Conservation (phyloP, 2,329 filamentous ascomycete species). For the Tolypocladium capitatum region DNA sequence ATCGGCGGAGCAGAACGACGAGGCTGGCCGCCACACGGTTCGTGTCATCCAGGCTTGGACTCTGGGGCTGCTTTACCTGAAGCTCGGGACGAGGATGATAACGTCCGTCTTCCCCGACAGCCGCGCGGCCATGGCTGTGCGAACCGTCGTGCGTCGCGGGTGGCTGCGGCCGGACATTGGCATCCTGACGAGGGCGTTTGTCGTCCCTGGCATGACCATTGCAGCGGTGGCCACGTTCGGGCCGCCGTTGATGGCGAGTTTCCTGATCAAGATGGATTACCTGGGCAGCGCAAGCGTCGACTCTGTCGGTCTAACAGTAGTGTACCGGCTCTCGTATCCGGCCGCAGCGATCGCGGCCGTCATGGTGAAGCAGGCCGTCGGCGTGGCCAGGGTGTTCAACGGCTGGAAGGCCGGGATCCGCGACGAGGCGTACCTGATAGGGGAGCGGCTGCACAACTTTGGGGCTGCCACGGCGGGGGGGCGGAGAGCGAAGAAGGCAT, state of each 20-base stretch:
- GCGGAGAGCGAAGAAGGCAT: slow-evolving; percentile 20
- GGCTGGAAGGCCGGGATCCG: slow-evolving; percentile 71
- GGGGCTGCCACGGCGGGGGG: slow-evolving; percentile 34
- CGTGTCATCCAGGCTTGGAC: slow-evolving; percentile 92
- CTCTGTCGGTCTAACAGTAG: slow-evolving; percentile 18
- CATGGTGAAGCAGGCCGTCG: slow-evolving; percentile 27
- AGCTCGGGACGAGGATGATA: slow-evolving; percentile 60
- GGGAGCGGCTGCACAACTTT: slow-evolving; percentile 90
- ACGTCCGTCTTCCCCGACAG: slow-evolving; percentile 54
- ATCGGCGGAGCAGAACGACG: slow-evolving; percentile 9
- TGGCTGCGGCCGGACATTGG: slow-evolving; percentile 67
- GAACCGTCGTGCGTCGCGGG: slow-evolving; percentile 59
- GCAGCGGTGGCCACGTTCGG: slow-evolving; percentile 47
- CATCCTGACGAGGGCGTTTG: slow-evolving; percentile 72
- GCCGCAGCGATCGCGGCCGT: slow-evolving; percentile 37
- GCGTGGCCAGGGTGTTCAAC: slow-evolving; percentile 48
- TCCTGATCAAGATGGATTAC: slow-evolving; percentile 13
- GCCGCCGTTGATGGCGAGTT: slow-evolving; percentile 46
- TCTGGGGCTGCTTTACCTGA: slow-evolving; percentile 78
- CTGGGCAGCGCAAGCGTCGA: slow-evolving; percentile 8
- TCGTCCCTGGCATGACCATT: slow-evolving; percentile 60
- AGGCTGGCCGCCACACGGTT: slow-evolving; percentile 48
- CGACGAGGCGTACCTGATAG: slow-evolving; percentile 93
- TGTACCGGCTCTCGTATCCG: slow-evolving; percentile 58
- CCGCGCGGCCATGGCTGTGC: slow-evolving; percentile 60